phyloP scores from a whole-genome alignment of 768 basidiomycete genomes.

The Rossbeevera mucosa region DNA sequence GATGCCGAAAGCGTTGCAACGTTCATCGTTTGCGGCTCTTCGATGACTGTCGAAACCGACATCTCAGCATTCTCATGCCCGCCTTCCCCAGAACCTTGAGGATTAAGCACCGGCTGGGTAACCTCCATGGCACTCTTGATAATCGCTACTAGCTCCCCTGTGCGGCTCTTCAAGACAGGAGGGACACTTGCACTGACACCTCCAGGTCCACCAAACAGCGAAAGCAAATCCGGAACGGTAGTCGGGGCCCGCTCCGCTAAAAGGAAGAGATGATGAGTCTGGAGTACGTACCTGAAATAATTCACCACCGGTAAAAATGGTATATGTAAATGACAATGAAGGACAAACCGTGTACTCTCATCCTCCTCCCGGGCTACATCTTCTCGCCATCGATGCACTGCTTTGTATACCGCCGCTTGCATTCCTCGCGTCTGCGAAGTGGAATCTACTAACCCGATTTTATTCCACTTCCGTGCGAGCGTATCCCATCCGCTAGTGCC shows the following conservation, averaged over 20 bases:
- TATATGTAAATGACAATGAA: background rate
- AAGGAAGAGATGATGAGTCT: slow-evolving; percentile 70
- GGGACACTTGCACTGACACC: slow-evolving; percentile 40
- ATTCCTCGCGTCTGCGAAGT: slow-evolving; percentile 30
- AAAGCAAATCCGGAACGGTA: slow-evolving; percentile 58
- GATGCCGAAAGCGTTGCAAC: slow-evolving; percentile 11
- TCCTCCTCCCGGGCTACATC: slow-evolving; percentile 73
- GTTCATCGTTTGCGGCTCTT: slow-evolving; percentile 5
- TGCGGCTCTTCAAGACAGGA: slow-evolving; percentile 56
- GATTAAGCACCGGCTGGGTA: background rate
- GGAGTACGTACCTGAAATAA: slow-evolving; percentile 58
- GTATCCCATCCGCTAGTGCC: slow-evolving; percentile 76
- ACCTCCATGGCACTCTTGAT: slow-evolving; percentile 47
- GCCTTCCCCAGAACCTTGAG: background rate
- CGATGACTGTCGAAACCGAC: background rate
- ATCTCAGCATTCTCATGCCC: background rate
- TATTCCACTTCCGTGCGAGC: slow-evolving; percentile 81
- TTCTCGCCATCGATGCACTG: slow-evolving; percentile 84
- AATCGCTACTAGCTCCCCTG: slow-evolving; percentile 60
- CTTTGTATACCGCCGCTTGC: slow-evolving; percentile 61
- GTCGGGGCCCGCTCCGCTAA: slow-evolving; percentile 68
- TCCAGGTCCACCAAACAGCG: slow-evolving; percentile 41
- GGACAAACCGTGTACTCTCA: slow-evolving; percentile 69
- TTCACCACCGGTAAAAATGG: background rate
- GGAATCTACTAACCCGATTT: slow-evolving; percentile 38